Conservation (phyloP, 2,329 filamentous ascomycete genomes). For the Chaetothyriales sp. region DNA sequence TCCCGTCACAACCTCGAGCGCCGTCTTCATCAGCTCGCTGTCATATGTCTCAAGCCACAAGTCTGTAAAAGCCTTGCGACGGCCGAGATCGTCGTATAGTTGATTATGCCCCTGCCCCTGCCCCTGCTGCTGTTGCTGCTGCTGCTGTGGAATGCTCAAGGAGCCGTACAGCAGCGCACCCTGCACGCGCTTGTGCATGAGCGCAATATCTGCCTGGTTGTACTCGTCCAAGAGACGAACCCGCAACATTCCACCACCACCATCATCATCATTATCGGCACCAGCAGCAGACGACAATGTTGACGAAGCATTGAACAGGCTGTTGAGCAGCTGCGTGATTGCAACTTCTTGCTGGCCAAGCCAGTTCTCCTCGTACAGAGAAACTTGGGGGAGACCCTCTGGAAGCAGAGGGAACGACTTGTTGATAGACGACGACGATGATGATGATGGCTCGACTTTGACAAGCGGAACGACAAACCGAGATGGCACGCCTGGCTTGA, state of each 20-base stretch:
- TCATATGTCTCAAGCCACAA: slow-evolving; percentile 46
- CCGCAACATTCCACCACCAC: too few species aligned
- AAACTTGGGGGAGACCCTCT: slow-evolving; percentile 40
- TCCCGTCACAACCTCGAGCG: slow-evolving; percentile 45
- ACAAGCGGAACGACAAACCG: slow-evolving; percentile 12
- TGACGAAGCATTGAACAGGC: slow-evolving; percentile 28
- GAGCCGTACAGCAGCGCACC: slow-evolving; percentile 44
- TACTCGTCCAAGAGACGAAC: slow-evolving; percentile 39
- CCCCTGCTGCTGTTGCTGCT: slow-evolving; percentile 23
- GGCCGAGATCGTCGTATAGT: slow-evolving; percentile 41
- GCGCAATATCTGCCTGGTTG: slow-evolving; percentile 34
- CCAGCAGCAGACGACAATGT: slow-evolving; percentile 20
- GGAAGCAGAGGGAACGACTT: slow-evolving; percentile 36
- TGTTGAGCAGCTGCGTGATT: slow-evolving; percentile 45
- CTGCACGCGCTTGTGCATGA: slow-evolving; percentile 42
- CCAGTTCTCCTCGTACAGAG: slow-evolving; percentile 49
- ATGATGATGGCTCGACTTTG: not conserved
- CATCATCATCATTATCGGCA: too few species aligned
- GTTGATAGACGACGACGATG: slow-evolving; percentile 7
- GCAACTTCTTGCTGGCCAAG: slow-evolving; percentile 46
- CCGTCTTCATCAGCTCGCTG: slow-evolving; percentile 34
- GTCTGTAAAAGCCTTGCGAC: slow-evolving; percentile 41
- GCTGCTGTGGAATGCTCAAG: slow-evolving; percentile 40
- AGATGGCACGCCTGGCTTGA: slow-evolving; percentile 7
- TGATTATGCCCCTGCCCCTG: slow-evolving; percentile 21